These are phyloP conservation scores for Alternaria arborescens DNA, from an alignment of 2,329 filamentous ascomycete genomes.

Conservation along the genomic window DNA sequence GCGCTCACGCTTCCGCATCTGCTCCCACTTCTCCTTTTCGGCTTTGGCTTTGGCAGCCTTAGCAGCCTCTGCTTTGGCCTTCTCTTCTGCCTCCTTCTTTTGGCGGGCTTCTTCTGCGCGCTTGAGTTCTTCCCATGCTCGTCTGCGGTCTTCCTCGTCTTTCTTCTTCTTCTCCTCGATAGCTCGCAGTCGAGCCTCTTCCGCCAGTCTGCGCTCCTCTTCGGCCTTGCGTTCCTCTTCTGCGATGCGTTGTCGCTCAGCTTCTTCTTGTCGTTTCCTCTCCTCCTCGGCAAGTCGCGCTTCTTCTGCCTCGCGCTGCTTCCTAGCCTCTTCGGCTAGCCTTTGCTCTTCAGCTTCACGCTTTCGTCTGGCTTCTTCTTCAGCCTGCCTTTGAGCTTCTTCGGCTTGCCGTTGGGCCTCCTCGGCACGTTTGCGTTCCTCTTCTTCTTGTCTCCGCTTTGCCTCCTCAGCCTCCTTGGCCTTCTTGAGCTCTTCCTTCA, in stretches of 20 bases:
- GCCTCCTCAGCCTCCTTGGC: constrained; percentile 50
- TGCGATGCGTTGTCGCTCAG: constrained; percentile 67
- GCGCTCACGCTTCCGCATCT: constrained; percentile 57
- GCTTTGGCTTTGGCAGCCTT: constrained; percentile 55
- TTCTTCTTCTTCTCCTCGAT: constrained; percentile 56
- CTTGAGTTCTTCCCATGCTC: constrained; percentile 50
- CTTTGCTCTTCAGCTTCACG: constrained; percentile 53
- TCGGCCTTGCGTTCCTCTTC: constrained; percentile 39
- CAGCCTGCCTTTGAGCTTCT: constrained; percentile 49
- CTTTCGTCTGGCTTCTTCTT: constrained; percentile 50
- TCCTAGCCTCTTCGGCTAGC: constrained; percentile 60
- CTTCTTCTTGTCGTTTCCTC: constrained; percentile 49
- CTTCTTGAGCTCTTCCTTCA: constrained; percentile 47
- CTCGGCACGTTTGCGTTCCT: constrained; percentile 52
- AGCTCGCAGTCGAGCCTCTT: constrained; percentile 51
- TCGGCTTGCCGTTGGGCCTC: constrained; percentile 55
- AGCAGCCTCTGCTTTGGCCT: constrained; percentile 59
- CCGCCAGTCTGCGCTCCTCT: constrained; percentile 50
- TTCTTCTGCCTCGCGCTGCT: constrained; percentile 63
- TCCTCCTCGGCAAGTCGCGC: constrained; percentile 20
- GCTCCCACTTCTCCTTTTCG: constrained; percentile 62
- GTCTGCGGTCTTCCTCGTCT: constrained; percentile 58
- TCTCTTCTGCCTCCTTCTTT: constrained; percentile 50
- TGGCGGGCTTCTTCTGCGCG: constrained; percentile 46
- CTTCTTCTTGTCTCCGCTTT: constrained; percentile 70